These are phyloP conservation scores for Candida dendrica DNA, from an alignment of 805 yeast genomes.

Conservation along the genomic window DNA sequence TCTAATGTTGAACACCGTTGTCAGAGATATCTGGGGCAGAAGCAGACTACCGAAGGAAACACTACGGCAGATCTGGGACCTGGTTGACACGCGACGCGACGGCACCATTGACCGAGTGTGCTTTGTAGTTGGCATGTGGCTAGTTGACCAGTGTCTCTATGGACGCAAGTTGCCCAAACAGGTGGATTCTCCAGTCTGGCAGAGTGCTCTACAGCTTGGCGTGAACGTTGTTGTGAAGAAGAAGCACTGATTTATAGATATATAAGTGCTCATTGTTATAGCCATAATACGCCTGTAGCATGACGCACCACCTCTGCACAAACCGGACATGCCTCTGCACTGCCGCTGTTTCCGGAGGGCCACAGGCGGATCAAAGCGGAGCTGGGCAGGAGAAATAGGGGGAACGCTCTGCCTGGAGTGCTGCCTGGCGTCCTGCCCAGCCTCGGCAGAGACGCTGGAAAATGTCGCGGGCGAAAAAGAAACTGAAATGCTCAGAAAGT, in stretches of 20 bases:
- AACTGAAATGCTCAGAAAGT: too few species aligned
- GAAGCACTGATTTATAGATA: conserved; percentile 7
- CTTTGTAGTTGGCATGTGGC: conserved; percentile 96
- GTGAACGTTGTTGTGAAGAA: conserved; percentile 21
- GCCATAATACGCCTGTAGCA: too few species aligned
- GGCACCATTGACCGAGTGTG: conserved; percentile 76
- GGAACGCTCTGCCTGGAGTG: too few species aligned
- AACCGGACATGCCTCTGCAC: too few species aligned
- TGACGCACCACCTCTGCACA: too few species aligned
- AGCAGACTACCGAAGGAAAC: conserved; percentile 63
- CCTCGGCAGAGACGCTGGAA: too few species aligned
- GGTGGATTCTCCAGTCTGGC: conserved; percentile 71
- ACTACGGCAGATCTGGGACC: conserved; percentile 57
- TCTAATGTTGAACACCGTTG: conserved; percentile 40
- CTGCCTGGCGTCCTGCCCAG: too few species aligned
- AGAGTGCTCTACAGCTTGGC: conserved; percentile 54
- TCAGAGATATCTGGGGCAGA: conserved; percentile 72
- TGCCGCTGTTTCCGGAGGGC: too few species aligned
- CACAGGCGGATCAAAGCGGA: too few species aligned
- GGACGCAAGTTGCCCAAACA: conserved; percentile 81
- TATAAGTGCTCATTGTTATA: too few species aligned
- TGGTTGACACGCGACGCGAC: conserved; percentile 60
- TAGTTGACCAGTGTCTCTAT: conserved; percentile 90
- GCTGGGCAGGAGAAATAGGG: too few species aligned
- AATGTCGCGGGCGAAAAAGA: too few species aligned